Evolutionary conservation across 768 basidiomycete species (phyloP).

Genomic region (Pisolithus microcarpus): DNA sequence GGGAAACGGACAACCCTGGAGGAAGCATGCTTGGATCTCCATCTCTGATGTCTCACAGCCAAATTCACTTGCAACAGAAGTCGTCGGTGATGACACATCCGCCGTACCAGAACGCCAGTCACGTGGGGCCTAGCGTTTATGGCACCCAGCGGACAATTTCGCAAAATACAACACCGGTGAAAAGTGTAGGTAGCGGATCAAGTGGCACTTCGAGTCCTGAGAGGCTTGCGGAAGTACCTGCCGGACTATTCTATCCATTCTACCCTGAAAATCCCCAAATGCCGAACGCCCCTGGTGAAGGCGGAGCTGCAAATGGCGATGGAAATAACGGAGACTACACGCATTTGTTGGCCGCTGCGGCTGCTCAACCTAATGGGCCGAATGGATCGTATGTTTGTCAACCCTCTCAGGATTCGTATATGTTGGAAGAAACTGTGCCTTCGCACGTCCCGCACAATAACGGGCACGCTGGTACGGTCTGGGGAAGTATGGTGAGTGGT

Average conservation of each 20-base stretch:
- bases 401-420: constrained; percentile 53
- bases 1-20: constrained; percentile 33
- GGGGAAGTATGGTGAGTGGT: constrained; percentile 41
- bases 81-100: constrained; percentile 32
- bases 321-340: constrained; percentile 35
- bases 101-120: constrained; percentile 27
- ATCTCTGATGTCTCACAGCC: constrained; percentile 20
- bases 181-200: constrained; percentile 14
- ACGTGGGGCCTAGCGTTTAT: constrained; percentile 18
- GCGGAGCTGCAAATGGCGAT: constrained; percentile 13
- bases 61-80: constrained; percentile 23
- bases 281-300: constrained; percentile 13
- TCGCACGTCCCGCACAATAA: constrained; percentile 22
- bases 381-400: constrained; percentile 49
- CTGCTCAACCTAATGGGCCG: constrained; percentile 46
- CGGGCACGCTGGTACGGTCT: constrained; percentile 29
- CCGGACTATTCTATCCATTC: constrained; percentile 71
- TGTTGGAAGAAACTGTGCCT: constrained; percentile 60
- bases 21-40: constrained; percentile 17
- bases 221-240: constrained; percentile 59
- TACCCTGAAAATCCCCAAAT: constrained; percentile 47
- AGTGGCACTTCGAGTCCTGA: constrained; percentile 19
- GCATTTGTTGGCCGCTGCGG: constrained; percentile 52
- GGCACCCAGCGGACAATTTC: constrained; percentile 19
- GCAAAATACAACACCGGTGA: constrained; percentile 25